A percentile compares a stretch with the other conserved stretches of the same genome.
Conservation (phyloP, 2,329 filamentous ascomycete genomes). For the Stagonosporopsis cucurbitacearum region DNA sequence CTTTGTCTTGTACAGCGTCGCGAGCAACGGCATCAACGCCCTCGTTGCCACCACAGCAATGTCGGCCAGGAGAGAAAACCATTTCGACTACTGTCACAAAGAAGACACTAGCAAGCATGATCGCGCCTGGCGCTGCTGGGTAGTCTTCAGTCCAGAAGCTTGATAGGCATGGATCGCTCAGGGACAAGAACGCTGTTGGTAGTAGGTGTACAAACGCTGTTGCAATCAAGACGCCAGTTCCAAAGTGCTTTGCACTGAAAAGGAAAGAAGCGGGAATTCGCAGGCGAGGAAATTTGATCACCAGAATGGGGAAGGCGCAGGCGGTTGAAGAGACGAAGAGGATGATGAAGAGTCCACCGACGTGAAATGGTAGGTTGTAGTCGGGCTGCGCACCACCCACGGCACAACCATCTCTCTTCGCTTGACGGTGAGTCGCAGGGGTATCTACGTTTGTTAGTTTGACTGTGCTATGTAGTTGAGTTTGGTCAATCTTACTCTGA, state of each 20-base stretch:
- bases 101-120: slow-evolving; percentile 68
- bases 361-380: slow-evolving; percentile 41
- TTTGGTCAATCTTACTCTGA: slow-evolving; percentile 17
- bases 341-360: slow-evolving; percentile 45
- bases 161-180: slow-evolving; percentile 58
- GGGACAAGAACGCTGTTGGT: slow-evolving; percentile 62
- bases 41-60: slow-evolving; percentile 63
- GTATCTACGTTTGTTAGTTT: slow-evolving; percentile 9
- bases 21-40: slow-evolving; percentile 30
- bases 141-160: slow-evolving; percentile 64
- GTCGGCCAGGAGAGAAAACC: slow-evolving; percentile 63
- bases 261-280: slow-evolving; percentile 67
- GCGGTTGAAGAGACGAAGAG: slow-evolving; percentile 50
- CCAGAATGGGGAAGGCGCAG: slow-evolving; percentile 67
- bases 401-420: slow-evolving; percentile 32
- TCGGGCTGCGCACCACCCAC: slow-evolving; percentile 28
- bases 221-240: slow-evolving; percentile 81
- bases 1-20: slow-evolving; percentile 12
- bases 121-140: slow-evolving; percentile 66
- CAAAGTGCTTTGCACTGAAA: slow-evolving; percentile 61
- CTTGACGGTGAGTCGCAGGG: slow-evolving; percentile 14
- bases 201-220: slow-evolving; percentile 81
- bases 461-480: not conserved
- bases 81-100: slow-evolving; percentile 67
- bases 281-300: slow-evolving; percentile 64